These are phyloP conservation scores for Onygena corvina DNA, from an alignment of 2,329 filamentous ascomycete species.

Conservation along the genomic window DNA sequence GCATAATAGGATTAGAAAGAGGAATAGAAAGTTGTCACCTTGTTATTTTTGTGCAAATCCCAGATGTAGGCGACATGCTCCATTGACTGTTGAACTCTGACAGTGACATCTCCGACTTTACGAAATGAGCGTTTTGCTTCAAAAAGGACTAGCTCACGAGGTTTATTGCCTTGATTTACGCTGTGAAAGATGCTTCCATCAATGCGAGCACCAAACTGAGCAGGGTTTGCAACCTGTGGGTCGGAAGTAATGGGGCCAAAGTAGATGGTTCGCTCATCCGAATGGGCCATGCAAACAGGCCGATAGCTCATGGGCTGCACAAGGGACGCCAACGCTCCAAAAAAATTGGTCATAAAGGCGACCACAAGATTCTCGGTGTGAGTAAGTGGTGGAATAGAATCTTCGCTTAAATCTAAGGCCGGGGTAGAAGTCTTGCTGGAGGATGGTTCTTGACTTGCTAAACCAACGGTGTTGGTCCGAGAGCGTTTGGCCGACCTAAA, in stretches of 20 bases:
- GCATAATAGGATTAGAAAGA: background rate
- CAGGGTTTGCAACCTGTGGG: background rate
- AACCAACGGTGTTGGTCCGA: too few species aligned
- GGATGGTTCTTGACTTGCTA: too few species aligned
- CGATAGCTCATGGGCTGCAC: slow-evolving; percentile 10
- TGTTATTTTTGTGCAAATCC: slow-evolving; percentile 10
- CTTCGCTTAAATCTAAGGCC: too few species aligned
- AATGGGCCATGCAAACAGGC: slow-evolving; percentile 12
- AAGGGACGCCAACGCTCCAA: slow-evolving; percentile 10
- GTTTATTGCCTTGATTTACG: slow-evolving; percentile 7
- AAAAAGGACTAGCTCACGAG: slow-evolving; percentile 11
- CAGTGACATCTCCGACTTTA: slow-evolving; percentile 2
- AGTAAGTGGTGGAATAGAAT: too few species aligned
- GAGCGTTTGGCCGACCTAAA: too few species aligned
- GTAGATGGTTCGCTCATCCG: slow-evolving; percentile 11
- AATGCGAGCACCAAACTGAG: slow-evolving; percentile 11
- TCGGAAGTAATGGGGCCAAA: slow-evolving; percentile 12
- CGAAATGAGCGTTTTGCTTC: slow-evolving; percentile 10
- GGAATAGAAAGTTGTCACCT: slow-evolving; percentile 4
- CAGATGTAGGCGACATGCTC: slow-evolving; percentile 13
- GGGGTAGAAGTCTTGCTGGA: too few species aligned
- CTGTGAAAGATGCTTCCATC: slow-evolving; percentile 13
- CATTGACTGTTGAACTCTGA: slow-evolving; percentile 12
- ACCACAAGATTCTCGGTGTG: slow-evolving; percentile 13
- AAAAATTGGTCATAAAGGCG: slow-evolving; percentile 14